Base-by-base conservation (phyloP, 768 basidiomycete genomes). In the Xerocomellus amylosporus region DNA sequence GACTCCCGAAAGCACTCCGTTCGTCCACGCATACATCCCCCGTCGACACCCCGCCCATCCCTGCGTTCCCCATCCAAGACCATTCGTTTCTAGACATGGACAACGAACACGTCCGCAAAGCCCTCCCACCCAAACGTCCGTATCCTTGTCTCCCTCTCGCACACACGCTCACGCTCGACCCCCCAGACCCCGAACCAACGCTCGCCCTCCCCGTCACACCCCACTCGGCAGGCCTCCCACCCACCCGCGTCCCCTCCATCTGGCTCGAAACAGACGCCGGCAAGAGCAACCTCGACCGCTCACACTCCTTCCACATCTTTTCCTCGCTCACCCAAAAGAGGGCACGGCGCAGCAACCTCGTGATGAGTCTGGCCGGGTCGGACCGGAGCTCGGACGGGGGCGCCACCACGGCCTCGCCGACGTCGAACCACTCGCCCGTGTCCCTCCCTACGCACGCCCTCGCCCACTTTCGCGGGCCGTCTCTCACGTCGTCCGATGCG, bases 221-320 rank as follows among this genome's bases (percentile, higher is more conserved):
- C 6, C 64, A 60, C 28, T 59, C 69, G 22, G 61, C 65, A 8
- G 51, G 61, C 17, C 61, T 64, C 36, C 53, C 58, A 2, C 48
- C 15, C 3, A 62, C 65, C 0, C 52, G 30, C 0, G 74, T 82
- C 17, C 79, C 82, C 1, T 78, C 79, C 2, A 75, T 80, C 60
- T 82, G 80, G 82, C 69, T 77, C 49, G 71, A 77, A 54, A 69
- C 71, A 5, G 80, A 81, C 56, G 71, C 70, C 17, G 55, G 45
- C 4, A 39, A 54, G 0, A 44, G 41, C 14, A 41, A 55, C 2
- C 60, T 65, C 45, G 67, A 68, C 47, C 61, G 67, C 2, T 13
- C 56, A 0, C 63, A 65, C 7, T 63, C 66, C 1, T 28, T 68
- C 1, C 55, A 64, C 1, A 61, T 66, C 24, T 64, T 65, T 40